phyloP scores from a whole-genome alignment of 345 rosid genomes.

The Heritiera littoralis region DNA sequence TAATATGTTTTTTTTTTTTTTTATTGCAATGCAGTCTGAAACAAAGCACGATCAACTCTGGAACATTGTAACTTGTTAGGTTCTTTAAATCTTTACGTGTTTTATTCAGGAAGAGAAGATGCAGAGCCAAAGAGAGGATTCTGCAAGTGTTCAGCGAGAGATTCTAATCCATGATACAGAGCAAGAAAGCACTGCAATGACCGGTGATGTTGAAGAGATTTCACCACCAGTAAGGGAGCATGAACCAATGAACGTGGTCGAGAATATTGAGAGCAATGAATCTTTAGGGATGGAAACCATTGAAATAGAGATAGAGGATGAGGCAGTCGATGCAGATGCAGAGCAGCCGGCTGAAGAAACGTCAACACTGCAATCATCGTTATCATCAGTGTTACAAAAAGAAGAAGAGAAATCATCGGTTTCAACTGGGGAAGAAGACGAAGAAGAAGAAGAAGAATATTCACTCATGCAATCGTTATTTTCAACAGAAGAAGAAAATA shows the following conservation, averaged over 20 bases:
- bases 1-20: background rate
- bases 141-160: conserved; percentile 16
- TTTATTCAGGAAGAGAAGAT: conserved; percentile 38
- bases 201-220: conserved; percentile 20
- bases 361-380: background rate
- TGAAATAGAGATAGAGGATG: conserved; percentile 13
- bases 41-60: background rate
- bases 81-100: background rate
- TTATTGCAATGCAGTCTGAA: background rate
- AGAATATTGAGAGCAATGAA: background rate
- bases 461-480: background rate
- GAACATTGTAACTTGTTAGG: background rate
- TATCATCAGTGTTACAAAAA: background rate
- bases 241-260: background rate
- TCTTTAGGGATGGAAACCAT: background rate
- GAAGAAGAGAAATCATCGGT: conserved; percentile 3
- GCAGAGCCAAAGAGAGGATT: conserved; percentile 17
- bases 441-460: background rate
- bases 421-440: background rate
- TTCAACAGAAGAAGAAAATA: background rate
- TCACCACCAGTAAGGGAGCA: conserved; percentile 18
- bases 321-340: conserved; percentile 6
- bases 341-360: background rate
- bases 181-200: conserved; percentile 20
- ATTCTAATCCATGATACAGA: conserved; percentile 17